These are phyloP conservation scores for Colletotrichum ledebouriae DNA, from an alignment of 2,329 filamentous ascomycete species.

Conservation along the genomic window DNA sequence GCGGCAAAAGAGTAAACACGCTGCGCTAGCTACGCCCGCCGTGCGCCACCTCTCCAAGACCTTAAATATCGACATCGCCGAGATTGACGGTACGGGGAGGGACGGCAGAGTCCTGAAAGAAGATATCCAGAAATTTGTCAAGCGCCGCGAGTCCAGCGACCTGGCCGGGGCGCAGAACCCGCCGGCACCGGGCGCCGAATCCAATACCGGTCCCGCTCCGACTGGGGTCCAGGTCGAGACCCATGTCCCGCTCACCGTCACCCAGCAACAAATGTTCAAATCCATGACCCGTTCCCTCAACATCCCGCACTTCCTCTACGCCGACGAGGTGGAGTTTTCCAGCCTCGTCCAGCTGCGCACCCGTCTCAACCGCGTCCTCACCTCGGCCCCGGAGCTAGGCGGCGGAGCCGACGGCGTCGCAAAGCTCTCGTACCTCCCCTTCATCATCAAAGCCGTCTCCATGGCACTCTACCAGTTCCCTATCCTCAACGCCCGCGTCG, in stretches of 20 bases:
- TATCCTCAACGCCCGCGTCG: slow-evolving; percentile 87
- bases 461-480: slow-evolving; percentile 85
- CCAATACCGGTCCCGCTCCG: slow-evolving; percentile 49
- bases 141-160: slow-evolving; percentile 58
- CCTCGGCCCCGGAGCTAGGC: slow-evolving; percentile 61
- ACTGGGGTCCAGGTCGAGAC: slow-evolving; percentile 75
- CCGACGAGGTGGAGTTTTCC: slow-evolving; percentile 88
- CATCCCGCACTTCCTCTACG: slow-evolving; percentile 96
- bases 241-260: slow-evolving; percentile 76
- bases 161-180: slow-evolving; percentile 15
- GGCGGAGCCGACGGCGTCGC: slow-evolving; percentile 56
- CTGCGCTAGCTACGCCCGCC: slow-evolving; percentile 88
- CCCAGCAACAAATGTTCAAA: slow-evolving; percentile 96
- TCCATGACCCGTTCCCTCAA: slow-evolving; percentile 91
- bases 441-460: slow-evolving; percentile 92
- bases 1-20: slow-evolving; percentile 71
- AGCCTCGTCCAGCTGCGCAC: slow-evolving; percentile 78
- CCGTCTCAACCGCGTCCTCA: slow-evolving; percentile 78
- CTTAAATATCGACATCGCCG: slow-evolving; percentile 80
- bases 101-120: slow-evolving; percentile 94
- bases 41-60: slow-evolving; percentile 91
- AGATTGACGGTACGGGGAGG: slow-evolving; percentile 87
- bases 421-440: slow-evolving; percentile 91
- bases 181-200: slow-evolving; percentile 46
- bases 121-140: slow-evolving; percentile 82